phyloP scores from a whole-genome alignment of 345 rosid genomes.

The Mallotus nudiflorus region DNA sequence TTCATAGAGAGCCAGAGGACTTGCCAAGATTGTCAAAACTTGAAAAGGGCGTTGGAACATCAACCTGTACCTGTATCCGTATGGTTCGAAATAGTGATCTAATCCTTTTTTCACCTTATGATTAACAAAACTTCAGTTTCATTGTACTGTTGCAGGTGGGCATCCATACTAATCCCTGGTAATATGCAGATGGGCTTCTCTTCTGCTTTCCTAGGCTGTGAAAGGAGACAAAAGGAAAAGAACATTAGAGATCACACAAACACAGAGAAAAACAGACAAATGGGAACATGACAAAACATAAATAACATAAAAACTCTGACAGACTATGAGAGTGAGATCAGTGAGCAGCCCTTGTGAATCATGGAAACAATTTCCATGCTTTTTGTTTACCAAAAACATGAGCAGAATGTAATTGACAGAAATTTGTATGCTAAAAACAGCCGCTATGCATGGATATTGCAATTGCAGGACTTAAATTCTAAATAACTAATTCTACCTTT shows the following conservation, averaged over 20 bases:
- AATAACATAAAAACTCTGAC: neutral
- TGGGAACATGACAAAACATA: neutral
- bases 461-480: neutral
- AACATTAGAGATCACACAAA: too few relatives aligned
- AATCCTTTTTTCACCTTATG: too few relatives aligned
- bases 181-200: conserved; percentile 44
- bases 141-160: too few relatives aligned
- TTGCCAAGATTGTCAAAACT: too few relatives aligned
- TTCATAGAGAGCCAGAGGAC: too few relatives aligned
- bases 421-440: too few relatives aligned
- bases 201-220: conserved; percentile 79
- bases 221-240: neutral
- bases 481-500: neutral
- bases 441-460: neutral
- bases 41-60: too few relatives aligned
- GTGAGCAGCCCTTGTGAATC: neutral
- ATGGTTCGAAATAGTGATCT: too few relatives aligned
- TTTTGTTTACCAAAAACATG: neutral
- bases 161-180: too few relatives aligned
- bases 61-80: too few relatives aligned
- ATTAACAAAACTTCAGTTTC: too few relatives aligned
- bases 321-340: neutral
- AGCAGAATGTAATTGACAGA: neutral
- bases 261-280: neutral
- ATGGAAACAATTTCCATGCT: neutral